A percentile compares a stretch with the other conserved stretches of the same genome.
Conservation (phyloP, 805 yeast species). For the Candida tammaniensis region DNA sequence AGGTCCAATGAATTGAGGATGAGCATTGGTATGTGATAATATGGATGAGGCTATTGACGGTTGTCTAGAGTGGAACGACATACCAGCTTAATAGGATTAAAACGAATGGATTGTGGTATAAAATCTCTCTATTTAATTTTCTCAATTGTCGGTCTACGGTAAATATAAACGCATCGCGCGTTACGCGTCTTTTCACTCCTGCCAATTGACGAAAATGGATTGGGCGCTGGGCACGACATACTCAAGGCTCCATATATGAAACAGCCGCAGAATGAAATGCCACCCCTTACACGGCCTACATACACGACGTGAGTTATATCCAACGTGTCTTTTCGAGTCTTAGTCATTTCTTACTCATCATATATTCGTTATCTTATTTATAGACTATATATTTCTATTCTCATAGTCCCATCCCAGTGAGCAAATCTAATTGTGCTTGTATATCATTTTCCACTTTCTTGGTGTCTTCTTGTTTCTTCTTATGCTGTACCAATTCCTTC, state of each 20-base stretch:
- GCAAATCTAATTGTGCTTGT: constrained; percentile 44
- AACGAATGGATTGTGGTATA: constrained; percentile 9
- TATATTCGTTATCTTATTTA: too few relatives aligned
- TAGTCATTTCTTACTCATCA: too few relatives aligned
- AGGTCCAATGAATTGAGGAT: constrained; percentile 65
- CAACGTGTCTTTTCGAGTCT: too few relatives aligned
- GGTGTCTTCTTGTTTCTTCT: constrained; percentile 22
- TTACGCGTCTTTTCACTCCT: constrained; percentile 15
- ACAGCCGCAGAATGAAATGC: too few relatives aligned
- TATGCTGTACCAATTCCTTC: constrained; percentile 40
- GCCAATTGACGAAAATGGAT: not conserved
- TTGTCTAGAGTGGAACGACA: constrained; percentile 52
- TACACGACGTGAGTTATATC: too few relatives aligned
- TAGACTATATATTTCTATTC: too few relatives aligned
- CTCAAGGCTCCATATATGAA: too few relatives aligned
- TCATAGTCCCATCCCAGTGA: constrained; percentile 36
- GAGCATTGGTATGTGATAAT: constrained; percentile 43
- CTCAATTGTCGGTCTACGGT: too few relatives aligned
- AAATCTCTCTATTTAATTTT: too few relatives aligned
- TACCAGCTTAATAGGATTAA: too few relatives aligned
- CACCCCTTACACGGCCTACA: too few relatives aligned
- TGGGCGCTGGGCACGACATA: not conserved
- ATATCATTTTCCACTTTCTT: constrained; percentile 41
- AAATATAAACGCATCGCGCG: too few relatives aligned
- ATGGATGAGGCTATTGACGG: constrained; percentile 58